These are phyloP conservation scores for Fusarium aywerte DNA, from an alignment of 2,329 filamentous ascomycete species.

Conservation along the genomic window DNA sequence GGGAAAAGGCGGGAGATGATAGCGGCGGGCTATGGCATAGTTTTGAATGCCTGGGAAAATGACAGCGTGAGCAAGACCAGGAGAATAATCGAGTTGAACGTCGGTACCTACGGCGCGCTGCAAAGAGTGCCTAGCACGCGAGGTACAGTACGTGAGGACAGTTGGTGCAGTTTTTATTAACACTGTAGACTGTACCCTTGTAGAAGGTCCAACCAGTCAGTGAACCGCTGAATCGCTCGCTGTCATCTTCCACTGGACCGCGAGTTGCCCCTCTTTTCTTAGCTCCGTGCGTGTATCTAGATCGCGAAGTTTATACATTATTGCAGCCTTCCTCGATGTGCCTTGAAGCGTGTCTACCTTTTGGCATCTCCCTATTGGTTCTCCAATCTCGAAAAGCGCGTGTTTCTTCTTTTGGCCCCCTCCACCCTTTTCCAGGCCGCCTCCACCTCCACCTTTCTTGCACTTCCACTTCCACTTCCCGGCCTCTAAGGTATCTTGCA, in stretches of 20 bases:
- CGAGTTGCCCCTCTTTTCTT: slow-evolving; percentile 20
- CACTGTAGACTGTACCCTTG: slow-evolving; percentile 30
- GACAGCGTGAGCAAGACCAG: slow-evolving; percentile 39
- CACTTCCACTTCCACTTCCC: slow-evolving; percentile 27
- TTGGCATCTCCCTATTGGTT: slow-evolving; percentile 41
- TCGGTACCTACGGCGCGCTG: slow-evolving; percentile 37
- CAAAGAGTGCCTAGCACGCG: slow-evolving; percentile 6
- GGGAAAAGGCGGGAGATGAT: slow-evolving; percentile 50
- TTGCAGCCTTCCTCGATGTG: slow-evolving; percentile 33
- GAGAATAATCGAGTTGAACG: slow-evolving; percentile 35
- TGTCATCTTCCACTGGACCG: slow-evolving; percentile 20
- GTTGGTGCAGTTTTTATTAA: not conserved
- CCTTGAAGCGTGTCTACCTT: slow-evolving; percentile 43
- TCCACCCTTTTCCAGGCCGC: slow-evolving; percentile 29
- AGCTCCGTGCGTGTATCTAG: slow-evolving; percentile 30
- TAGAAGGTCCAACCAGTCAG: slow-evolving; percentile 28
- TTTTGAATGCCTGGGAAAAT: slow-evolving; percentile 49
- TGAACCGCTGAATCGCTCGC: not conserved
- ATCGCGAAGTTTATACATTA: slow-evolving; percentile 30
- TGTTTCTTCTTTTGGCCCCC: slow-evolving; percentile 28
- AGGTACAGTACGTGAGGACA: slow-evolving; percentile 29
- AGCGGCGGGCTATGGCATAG: slow-evolving; percentile 50
- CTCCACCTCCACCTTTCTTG: slow-evolving; percentile 37
- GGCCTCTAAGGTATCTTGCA: slow-evolving; percentile 12
- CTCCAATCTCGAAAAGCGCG: slow-evolving; percentile 30